Base-by-base conservation (phyloP, 2,329 filamentous ascomycete species). In the Juglanconis oblonga region DNA sequence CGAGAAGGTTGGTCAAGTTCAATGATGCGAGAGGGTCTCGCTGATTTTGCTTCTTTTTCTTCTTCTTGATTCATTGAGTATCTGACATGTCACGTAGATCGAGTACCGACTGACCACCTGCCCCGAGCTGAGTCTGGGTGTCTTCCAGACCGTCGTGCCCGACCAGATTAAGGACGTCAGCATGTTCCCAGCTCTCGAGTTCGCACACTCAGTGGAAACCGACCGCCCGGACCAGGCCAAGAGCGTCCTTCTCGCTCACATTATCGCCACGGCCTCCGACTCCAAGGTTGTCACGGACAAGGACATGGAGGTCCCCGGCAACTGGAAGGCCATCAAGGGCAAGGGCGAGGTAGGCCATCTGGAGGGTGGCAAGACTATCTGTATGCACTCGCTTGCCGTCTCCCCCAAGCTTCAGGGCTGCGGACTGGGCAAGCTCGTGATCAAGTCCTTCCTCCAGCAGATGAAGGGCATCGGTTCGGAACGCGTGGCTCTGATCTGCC, bases 351-450 rank as follows among this genome's bases (percentile, higher is more conserved):
- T 86, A 9, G 91, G 91, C 36, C 91, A 96, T 73, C 84, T 89
- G 67, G 85, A 91, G 61, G 77, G 79, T 14, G 92, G 92, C 44
- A 77, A 86, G 48, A 96, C 91, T 0, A 81, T 97, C 58, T 91
- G 87, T 58, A 76, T 97, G 53, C 93, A 97, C 74, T 94, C 90
- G 0, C 80, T 97, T 5, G 91, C 90, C 17, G 87, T 97, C 5
- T 80, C 89, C 57, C 91, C 91, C 1, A 84, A 87, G 61, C 85
- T 92, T 59, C 91, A 95, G 65, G 81, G 85, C 38, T 85, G 87
- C 59, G 89, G 91, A 1, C 78, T 96, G 3, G 93, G 90, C 14
- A 86, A 83, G 64, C 86, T 88, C 24, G 76, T 96, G 62, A 79
- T 96, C 77, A 87, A 85, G 72, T 83, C 88, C 3, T 97, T 92